A percentile compares a stretch with the other conserved stretches of the same genome.
phyloP scores from a whole-genome alignment of 2,329 filamentous ascomycete species.

The Bimuria novae-zelandiae region DNA sequence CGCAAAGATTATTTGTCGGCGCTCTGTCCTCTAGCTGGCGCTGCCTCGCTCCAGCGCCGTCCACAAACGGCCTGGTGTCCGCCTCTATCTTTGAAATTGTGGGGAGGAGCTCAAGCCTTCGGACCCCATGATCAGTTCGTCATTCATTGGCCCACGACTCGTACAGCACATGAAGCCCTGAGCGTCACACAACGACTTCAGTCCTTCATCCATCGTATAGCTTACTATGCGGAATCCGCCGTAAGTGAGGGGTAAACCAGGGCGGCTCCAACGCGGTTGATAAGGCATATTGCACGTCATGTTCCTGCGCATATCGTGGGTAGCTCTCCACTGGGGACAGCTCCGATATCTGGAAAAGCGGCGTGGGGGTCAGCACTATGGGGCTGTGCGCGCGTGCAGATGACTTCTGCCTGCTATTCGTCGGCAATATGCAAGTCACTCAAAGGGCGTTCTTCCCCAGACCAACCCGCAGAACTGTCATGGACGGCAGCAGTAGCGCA shows the following conservation, averaged over 20 bases:
- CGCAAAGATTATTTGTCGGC: constrained; percentile 13
- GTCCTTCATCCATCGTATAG: background rate
- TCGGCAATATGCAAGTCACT: constrained; percentile 37
- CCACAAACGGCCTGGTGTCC: constrained; percentile 29
- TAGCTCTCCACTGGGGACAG: constrained; percentile 14
- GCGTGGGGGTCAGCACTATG: constrained; percentile 33
- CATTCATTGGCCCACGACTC: constrained; percentile 7
- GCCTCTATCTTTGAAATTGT: constrained; percentile 27
- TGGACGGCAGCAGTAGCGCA: constrained; percentile 22
- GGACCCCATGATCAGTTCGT: constrained; percentile 11
- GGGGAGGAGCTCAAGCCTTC: constrained; percentile 23
- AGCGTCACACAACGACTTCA: constrained; percentile 7
- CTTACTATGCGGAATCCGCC: background rate
- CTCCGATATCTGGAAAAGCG: constrained; percentile 26
- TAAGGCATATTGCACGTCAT: constrained; percentile 28
- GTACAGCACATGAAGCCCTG: background rate
- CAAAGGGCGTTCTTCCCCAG: constrained; percentile 26
- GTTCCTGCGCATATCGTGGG: constrained; percentile 32
- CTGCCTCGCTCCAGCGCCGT: constrained; percentile 15
- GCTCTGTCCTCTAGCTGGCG: constrained; percentile 23
- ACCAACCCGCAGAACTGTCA: constrained; percentile 7
- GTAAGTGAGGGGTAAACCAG: constrained; percentile 4
- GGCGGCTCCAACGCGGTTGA: constrained; percentile 15
- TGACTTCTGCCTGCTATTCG: constrained; percentile 12
- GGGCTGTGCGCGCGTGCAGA: constrained; percentile 5